Conservation (phyloP, 2,329 filamentous ascomycete genomes). For the Phialophora expanda region DNA sequence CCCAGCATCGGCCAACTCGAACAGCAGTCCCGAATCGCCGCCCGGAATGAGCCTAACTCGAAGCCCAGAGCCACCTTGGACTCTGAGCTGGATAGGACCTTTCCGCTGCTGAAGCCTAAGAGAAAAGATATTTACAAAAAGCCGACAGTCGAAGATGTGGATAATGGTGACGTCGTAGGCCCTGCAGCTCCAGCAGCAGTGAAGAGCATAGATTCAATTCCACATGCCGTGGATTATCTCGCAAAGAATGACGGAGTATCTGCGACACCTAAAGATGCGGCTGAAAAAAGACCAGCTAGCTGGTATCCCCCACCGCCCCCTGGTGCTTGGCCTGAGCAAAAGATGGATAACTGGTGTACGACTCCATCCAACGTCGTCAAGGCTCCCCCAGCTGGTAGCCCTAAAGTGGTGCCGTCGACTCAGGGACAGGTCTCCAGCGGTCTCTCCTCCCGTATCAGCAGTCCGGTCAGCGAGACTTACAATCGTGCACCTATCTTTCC, state of each 20-base stretch:
- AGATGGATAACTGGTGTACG: slow-evolving; percentile 23
- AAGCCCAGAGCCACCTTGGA: slow-evolving; percentile 3
- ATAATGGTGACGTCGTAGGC: slow-evolving; percentile 5
- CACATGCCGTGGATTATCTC: background rate
- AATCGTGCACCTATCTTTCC: slow-evolving; percentile 15
- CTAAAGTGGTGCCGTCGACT: background rate
- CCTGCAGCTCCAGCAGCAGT: background rate
- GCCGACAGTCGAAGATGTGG: slow-evolving; percentile 29
- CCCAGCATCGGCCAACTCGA: slow-evolving; percentile 35
- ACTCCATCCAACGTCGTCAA: background rate
- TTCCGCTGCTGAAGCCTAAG: slow-evolving; percentile 3
- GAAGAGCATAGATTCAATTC: background rate
- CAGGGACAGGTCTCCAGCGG: background rate
- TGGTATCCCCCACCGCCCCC: slow-evolving; percentile 37
- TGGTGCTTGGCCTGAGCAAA: slow-evolving; percentile 29
- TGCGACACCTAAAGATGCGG: slow-evolving; percentile 30
- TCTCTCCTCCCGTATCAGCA: slow-evolving; percentile 15
- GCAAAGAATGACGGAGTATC: background rate
- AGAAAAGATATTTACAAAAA: slow-evolving; percentile 26
- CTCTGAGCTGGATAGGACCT: background rate
- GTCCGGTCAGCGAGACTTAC: slow-evolving; percentile 15
- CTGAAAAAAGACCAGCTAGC: slow-evolving; percentile 22
- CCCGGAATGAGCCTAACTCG: slow-evolving; percentile 1
- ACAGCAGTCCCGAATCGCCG: slow-evolving; percentile 14
- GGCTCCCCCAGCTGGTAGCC: background rate